Base-by-base conservation (phyloP, 495 filamentous ascomycete genomes). In the Talaromyces wortmannii region DNA sequence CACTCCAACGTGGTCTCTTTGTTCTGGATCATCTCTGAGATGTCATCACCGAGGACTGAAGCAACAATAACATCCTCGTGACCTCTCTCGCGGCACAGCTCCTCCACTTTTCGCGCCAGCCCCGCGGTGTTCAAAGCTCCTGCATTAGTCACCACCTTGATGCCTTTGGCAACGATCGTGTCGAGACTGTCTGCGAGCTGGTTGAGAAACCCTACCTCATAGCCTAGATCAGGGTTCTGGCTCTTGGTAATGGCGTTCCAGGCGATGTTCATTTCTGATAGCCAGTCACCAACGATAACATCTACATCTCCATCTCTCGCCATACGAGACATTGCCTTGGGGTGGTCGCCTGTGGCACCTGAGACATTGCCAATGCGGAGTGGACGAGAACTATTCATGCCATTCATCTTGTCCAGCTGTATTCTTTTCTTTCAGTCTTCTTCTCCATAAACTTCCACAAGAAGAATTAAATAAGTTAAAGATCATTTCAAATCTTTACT, bases 101-200 rank as follows among this genome's bases (percentile, higher is more conserved):
- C 53, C 7, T 50, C 16, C 10, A 68, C 60, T 56, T 67, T 57
- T 18, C 45, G 11, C 17, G 59, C 59, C 40, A 69, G 45, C 5
- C 57, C 55, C 56, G 55, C 55, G 12, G 64, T 61, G 32, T 67
- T 66, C 30, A 63, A 56, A 12, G 61, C 62, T 17, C 67, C 67
- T n/a, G 62, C 67, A 56, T 69, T 63, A 29, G 64, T 60, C 16
- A 67, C 55, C n/a, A 69, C 64, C 47, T 67, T 67, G 53, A 67
- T 67, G 15, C 59, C 44, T 52, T 63, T 67, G 51, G 65, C 50
- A 4, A 51, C 47, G 30, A 68, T 60, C n/a, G 57, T 48, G 18
- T 58, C 43, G 31, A 63, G 48, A 5, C 50, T 57, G 5, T 57
- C 61, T 0, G 32, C 36, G 4, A 61, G 52, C 42, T 61, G 59